Evolutionary conservation across 148 eudicot species (phyloP), one percentile per base, ranked within the genome.

Genomic region (Talinum fruticosum): DNA sequence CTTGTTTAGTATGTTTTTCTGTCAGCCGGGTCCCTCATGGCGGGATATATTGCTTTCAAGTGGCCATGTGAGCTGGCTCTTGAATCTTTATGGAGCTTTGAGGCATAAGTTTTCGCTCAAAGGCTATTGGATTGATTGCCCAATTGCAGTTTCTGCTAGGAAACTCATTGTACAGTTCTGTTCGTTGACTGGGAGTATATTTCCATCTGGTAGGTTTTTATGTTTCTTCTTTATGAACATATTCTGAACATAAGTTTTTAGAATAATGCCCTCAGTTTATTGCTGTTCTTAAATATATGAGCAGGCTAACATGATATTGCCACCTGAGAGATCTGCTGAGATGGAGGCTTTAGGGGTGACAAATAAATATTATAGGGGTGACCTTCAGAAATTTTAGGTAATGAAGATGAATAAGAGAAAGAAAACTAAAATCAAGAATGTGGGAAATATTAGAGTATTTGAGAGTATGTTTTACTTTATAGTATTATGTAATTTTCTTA

Each of bases 101-200:
- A 88, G 99, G 80, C 91, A 86, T 71, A 96, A 96, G 82, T 93
- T 93, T 54, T 83, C 89, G 10, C 80, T 80, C 72, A 81, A 90
- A 80, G 92, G 95, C 24, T 91, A 90, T 86, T 96, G 99, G 99
- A 81, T 93, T 83, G 99, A 96, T 79, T 93, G 99, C 77, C 98
- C 97, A 74, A 90, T 96, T 77, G 99, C 99, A n/a, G 97, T 91
- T 73, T 87, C 98, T 80, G 91, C 97, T 81, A 89, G 98, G 73
- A 96, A 91, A 80, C 96, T 91, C 76, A 82, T 96, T 74, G 89
- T 96, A 71, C 98, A 91, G 79, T 83, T 96, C 75, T 96, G 93
- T 86, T 90, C 98, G 45, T 84, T 96, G 85, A 85, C 97, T 19
- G 99, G 98, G 76, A 74, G 83, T 74, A 75, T 96, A 80, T 96